A percentile compares a stretch with the other conserved stretches of the same genome.
phyloP scores from a whole-genome alignment of 345 rosid species.

The Pseudoturritis turrita region DNA sequence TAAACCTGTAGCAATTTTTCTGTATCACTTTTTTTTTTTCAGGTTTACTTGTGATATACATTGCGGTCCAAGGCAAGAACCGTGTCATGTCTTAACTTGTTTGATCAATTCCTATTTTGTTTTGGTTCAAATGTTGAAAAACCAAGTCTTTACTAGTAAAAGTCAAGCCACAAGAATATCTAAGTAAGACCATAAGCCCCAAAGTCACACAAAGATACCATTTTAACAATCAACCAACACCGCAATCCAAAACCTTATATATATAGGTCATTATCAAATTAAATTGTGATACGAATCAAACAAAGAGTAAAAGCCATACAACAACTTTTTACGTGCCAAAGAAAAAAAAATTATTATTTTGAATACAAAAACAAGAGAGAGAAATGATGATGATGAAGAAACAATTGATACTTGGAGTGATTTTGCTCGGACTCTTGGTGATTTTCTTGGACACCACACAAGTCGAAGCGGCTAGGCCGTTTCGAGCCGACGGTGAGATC shows the following conservation, averaged over 20 bases:
- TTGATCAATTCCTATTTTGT: conserved; percentile 27
- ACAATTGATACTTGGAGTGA: conserved; percentile 16
- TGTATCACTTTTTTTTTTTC: not conserved
- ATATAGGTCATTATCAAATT: conserved; percentile 14
- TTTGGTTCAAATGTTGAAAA: conserved; percentile 26
- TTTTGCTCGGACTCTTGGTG: conserved; percentile 13
- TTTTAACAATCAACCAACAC: conserved; percentile 10
- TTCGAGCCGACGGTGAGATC: conserved; percentile 15
- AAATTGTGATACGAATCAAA: conserved; percentile 9
- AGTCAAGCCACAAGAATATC: conserved; percentile 25
- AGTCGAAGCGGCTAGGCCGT: conserved; percentile 29
- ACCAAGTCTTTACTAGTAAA: conserved; percentile 27
- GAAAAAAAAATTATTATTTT: not conserved
- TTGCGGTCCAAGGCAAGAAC: conserved; percentile 31
- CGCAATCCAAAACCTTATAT: conserved; percentile 10
- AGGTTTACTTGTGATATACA: not conserved
- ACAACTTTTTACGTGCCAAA: conserved; percentile 7
- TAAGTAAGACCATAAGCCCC: conserved; percentile 16
- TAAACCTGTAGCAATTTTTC: not conserved
- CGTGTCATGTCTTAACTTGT: conserved; percentile 26
- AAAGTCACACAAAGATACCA: conserved; percentile 16
- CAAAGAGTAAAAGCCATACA: conserved; percentile 20
- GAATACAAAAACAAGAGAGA: not conserved
- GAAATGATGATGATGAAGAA: conserved; percentile 16
- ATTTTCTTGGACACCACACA: conserved; percentile 14